phyloP scores from a whole-genome alignment of 352 stramenopile genomes.

The Globisporangium paroecandrum region DNA sequence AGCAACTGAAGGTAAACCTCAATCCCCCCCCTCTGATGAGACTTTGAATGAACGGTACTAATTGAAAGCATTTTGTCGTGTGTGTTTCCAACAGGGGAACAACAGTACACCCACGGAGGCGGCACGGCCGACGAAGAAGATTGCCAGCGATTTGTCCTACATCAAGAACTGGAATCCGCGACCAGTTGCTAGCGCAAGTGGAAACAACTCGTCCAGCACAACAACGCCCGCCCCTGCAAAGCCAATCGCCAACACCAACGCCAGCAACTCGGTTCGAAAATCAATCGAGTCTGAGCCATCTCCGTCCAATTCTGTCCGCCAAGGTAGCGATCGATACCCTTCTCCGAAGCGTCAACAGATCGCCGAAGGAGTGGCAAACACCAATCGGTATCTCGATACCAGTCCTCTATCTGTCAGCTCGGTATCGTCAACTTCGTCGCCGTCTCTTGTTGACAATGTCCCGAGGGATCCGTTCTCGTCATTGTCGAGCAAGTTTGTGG shows the following conservation, averaged over 20 bases:
- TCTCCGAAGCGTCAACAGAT: constrained; percentile 51
- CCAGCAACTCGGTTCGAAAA: constrained; percentile 3
- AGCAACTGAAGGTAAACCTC: constrained; percentile 18
- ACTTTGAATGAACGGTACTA: neutral
- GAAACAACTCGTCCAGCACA: neutral
- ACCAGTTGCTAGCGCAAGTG: constrained; percentile 12
- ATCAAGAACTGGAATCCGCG: constrained; percentile 44
- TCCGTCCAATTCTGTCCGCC: constrained; percentile 5
- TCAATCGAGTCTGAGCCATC: constrained; percentile 6
- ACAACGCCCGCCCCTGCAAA: neutral
- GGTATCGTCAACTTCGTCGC: constrained; percentile 55
- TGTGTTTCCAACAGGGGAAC: constrained; percentile 1
- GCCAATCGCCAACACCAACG: neutral
- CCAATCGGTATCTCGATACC: constrained; percentile 27
- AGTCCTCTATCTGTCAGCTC: constrained; percentile 47
- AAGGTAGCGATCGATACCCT: constrained; percentile 23
- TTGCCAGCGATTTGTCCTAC: constrained; percentile 31
- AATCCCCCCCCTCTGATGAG: neutral
- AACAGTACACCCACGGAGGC: constrained; percentile 9
- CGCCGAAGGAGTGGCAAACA: constrained; percentile 18
- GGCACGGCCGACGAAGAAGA: constrained; percentile 13
- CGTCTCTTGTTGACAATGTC: constrained; percentile 26
- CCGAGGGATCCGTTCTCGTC: constrained; percentile 46
- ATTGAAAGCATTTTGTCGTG: neutral
- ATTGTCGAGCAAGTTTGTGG: constrained; percentile 56